Percentiles rank a stretch among this genome's conserved stretches.
Evolutionary conservation across 768 basidiomycete species (phyloP).

Genomic region (Termitomyces sp.): DNA sequence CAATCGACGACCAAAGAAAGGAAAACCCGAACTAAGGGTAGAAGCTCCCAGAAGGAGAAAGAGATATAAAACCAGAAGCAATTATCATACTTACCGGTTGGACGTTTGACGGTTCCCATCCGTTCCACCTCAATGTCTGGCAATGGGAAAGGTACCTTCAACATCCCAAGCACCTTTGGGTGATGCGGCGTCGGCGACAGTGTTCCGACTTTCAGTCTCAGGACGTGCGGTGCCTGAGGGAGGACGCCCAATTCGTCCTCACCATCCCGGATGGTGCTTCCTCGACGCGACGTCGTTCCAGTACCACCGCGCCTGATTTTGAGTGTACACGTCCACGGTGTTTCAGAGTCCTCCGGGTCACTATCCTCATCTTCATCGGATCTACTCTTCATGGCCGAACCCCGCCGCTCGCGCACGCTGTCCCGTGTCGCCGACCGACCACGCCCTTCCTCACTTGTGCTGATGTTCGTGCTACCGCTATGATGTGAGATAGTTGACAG

Average conservation of each 20-base stretch:
- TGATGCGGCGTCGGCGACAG: constrained; percentile 93
- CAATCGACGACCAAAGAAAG: not conserved
- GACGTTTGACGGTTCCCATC: constrained; percentile 46
- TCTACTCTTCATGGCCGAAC: not conserved
- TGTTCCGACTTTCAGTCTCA: constrained; percentile 70
- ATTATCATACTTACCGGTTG: constrained; percentile 29
- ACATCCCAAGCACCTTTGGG: constrained; percentile 87
- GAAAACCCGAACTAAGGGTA: not conserved
- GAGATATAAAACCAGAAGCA: not conserved
- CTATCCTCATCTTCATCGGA: constrained; percentile 54
- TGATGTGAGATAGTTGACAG: constrained; percentile 35
- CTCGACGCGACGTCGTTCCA: constrained; percentile 12
- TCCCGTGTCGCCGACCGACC: constrained; percentile 7
- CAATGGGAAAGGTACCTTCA: constrained; percentile 87
- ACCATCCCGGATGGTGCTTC: constrained; percentile 5
- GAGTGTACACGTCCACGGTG: constrained; percentile 91
- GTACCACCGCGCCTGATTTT: constrained; percentile 43
- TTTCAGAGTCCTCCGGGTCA: constrained; percentile 95
- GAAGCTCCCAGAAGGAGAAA: not conserved
- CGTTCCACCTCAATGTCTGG: constrained; percentile 74
- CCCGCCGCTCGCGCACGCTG: not conserved
- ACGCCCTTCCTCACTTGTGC: constrained; percentile 17
- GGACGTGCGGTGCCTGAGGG: constrained; percentile 23
- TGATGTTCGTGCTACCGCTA: constrained; percentile 27
- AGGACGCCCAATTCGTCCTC: constrained; percentile 7